Evolutionary conservation across 2,329 filamentous ascomycete species (phyloP), one percentile per base, ranked within the genome.

Genomic region (Sporothrix protearum): DNA sequence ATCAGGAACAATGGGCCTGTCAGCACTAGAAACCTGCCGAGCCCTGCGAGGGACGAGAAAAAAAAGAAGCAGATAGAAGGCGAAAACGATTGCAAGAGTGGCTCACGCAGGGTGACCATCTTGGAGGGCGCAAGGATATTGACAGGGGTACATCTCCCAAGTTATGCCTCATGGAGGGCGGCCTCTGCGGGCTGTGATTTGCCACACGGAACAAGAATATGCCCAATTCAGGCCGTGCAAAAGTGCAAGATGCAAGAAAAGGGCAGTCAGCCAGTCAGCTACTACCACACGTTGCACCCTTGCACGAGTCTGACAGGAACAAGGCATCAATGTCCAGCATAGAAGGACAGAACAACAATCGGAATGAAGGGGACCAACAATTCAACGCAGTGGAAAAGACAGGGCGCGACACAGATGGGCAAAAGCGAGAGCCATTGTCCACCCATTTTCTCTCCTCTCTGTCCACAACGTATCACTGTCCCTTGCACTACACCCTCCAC

Each of bases 251-350:
- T 49, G 7, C 45, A 49, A 16, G 19, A 16, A 49, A 19, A 36
- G 28, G 22, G 59, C 59, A 63, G 59, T 63, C 59, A 42, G 59
- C 10, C 42, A 30, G 61, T 33, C 25, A 47, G 45, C 28, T 22
- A 28, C 28, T 25, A 67, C 63, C 63, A 49, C 45, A 51, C 61
- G 42, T 67, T 14, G 63, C 45, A 67, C 45, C 61, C 61, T 67
- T 14, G 63, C 45, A 67, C 45, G 28, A 67, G 45, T 67, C 45
- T 67, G 63, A 67, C 63, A 67, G 63, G 63, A 67, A 67, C 63
- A 30, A 61, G 6, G n/a, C n/a, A n/a, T n/a, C 19, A 28, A 49
- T 8, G 28, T 28, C 49, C 55, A 61, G 19, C n/a, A n/a, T n/a
- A 14, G 39, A 7, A 14, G 25, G n/a, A 19, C n/a, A 64, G 2